phyloP scores from a whole-genome alignment of 495 filamentous ascomycete species.

The Neurospora sp. region DNA sequence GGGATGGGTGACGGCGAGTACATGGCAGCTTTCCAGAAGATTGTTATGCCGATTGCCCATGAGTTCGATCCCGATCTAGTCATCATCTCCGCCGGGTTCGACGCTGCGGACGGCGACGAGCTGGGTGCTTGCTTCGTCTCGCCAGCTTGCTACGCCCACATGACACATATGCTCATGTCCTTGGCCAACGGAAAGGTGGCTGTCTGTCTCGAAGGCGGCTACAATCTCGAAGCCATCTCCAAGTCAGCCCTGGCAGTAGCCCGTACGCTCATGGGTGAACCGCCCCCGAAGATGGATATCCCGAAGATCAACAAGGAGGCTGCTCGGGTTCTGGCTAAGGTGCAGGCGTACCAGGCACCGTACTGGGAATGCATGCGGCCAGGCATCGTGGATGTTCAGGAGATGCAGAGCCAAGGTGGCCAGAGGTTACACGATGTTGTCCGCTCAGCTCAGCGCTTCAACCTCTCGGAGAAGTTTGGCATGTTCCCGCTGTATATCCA shows the following conservation, averaged over 20 bases:
- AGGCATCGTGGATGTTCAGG: slow-evolving; percentile 35
- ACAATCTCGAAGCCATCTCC: slow-evolving; percentile 87
- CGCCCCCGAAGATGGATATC: slow-evolving; percentile 58
- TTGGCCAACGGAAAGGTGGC: slow-evolving; percentile 86
- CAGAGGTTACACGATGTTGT: slow-evolving; percentile 54
- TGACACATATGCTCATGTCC: slow-evolving; percentile 98
- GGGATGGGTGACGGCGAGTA: slow-evolving; percentile 98
- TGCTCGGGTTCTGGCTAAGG: slow-evolving; percentile 36
- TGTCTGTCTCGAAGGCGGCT: slow-evolving; percentile 90
- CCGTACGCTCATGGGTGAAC: slow-evolving; percentile 87
- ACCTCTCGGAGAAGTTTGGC: slow-evolving; percentile 56
- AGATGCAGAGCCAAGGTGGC: slow-evolving; percentile 23
- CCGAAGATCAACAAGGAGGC: slow-evolving; percentile 42
- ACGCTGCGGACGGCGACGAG: slow-evolving; percentile 87
- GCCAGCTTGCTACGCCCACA: slow-evolving; percentile 87
- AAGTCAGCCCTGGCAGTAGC: slow-evolving; percentile 86
- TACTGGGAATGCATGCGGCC: slow-evolving; percentile 55
- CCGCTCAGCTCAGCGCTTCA: slow-evolving; percentile 58
- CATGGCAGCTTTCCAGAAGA: slow-evolving; percentile 86
- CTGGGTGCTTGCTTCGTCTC: slow-evolving; percentile 88
- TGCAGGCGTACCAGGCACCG: slow-evolving; percentile 42
- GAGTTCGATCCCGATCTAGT: slow-evolving; percentile 95
- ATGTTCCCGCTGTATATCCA: slow-evolving; percentile 71
- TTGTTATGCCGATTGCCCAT: slow-evolving; percentile 92
- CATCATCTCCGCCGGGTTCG: slow-evolving; percentile 92